Evolutionary conservation across 2,329 filamentous ascomycete species (phyloP), one percentile per base, ranked within the genome.

Genomic region (Xylariaceae sp.): DNA sequence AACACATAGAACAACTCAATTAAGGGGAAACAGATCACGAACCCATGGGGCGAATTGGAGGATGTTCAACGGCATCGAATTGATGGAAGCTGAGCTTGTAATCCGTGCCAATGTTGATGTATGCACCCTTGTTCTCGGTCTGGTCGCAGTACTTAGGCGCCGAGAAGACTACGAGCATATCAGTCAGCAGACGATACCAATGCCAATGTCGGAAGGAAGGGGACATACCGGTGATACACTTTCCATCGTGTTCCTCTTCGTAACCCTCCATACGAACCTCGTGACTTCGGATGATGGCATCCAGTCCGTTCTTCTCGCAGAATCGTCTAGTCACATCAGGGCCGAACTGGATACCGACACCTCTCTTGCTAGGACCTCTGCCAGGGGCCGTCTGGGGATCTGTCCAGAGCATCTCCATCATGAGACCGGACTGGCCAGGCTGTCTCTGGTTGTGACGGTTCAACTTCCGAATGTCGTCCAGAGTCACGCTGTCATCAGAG

Each of bases 371-470:
- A 50, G 94, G 94, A 7, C 92, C 91, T 67, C 94, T 87, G 55
- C 94, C 94, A 34, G 89, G 87, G 67, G 86, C 82, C 0, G 89
- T 82, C 74, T 99, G 94, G 2, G 94, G 94, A 72, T 99, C 94
- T 0, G 94, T 97, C 94, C 94, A 99, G 51, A 99, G 83, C 94
- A 99, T 99, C 77, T 99, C 94, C 94, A 99, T 99, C 94, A 99
- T 99, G 69, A 99, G 78, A 11, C 94, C 94, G 53, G 89, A 79
- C 74, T 99, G 94, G 37, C 94, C 94, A 2, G 94, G 93, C 71
- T 97, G 93, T 62, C 90, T 84, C 76, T 97, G 94, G 73, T 84
- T 86, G 77, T 97, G 92, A 66, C 93, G 83, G 76, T 97, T 88
- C 59, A 97, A 80, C 77, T 96, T 95, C 66, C 94, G 86, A 67